Percentiles rank a stretch among this genome's conserved stretches.
Conservation (phyloP, 768 basidiomycete species). For the Mrakia frigida region DNA sequence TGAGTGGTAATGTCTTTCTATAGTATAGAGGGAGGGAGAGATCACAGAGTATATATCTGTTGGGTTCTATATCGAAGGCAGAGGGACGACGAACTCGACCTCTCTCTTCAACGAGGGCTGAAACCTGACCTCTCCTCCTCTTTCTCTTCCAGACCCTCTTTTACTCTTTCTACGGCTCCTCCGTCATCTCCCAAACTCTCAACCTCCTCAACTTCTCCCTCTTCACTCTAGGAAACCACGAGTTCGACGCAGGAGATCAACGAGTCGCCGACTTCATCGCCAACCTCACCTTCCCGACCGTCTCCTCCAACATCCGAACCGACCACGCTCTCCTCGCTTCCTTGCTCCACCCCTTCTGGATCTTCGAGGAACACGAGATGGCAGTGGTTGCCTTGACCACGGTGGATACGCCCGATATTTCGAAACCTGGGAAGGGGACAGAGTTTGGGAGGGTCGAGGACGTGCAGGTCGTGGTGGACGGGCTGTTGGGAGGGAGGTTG, state of each 20-base stretch:
- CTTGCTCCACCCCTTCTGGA: conserved; percentile 48
- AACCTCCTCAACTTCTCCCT: conserved; percentile 48
- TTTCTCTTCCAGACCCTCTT: conserved; percentile 46
- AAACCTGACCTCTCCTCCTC: background rate
- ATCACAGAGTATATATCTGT: no score
- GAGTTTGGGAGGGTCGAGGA: conserved; percentile 47
- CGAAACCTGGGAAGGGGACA: conserved; percentile 44
- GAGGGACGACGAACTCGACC: background rate
- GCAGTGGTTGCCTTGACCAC: conserved; percentile 51
- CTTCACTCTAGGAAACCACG: conserved; percentile 40
- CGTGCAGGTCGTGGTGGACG: conserved; percentile 46
- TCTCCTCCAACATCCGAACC: conserved; percentile 51
- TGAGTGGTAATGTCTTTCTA: no score
- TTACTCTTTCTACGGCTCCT: conserved; percentile 50
- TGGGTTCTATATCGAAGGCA: no score
- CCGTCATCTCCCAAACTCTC: conserved; percentile 48
- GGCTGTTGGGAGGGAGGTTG: conserved; percentile 37
- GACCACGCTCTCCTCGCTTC: conserved; percentile 39
- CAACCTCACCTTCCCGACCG: conserved; percentile 50
- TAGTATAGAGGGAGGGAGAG: no score
- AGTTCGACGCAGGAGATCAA: conserved; percentile 50
- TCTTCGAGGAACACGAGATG: conserved; percentile 47
- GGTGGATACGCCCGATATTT: conserved; percentile 46
- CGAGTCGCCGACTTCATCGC: conserved; percentile 3
- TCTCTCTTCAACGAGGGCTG: no score